Base-by-base conservation (phyloP, 192 early-diverging fungal genomes). In the Backusella luteola region DNA sequence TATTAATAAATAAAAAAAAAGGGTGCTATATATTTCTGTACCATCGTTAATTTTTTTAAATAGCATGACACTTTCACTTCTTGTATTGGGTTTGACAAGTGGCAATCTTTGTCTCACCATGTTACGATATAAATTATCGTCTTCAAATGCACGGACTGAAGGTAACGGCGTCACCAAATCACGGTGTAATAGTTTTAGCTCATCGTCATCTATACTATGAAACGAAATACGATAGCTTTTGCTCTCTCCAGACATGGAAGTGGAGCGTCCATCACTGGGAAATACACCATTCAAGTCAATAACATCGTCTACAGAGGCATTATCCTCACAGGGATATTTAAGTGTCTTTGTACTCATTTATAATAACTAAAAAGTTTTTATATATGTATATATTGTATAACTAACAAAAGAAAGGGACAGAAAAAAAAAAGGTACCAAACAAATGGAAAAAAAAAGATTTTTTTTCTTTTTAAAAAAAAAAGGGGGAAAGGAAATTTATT, bases 61-160 rank as follows among this genome's bases (percentile, higher is more conserved):
- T 66, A 75, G 36, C 74, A 68, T 75, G 41, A 75, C 74, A 75
- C 74, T 75, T 42, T 75, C 74, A 67, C 63, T 67, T 67, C 74
- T 66, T 15, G 73, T 35, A 44, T 21, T 29, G 14, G 70, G 70
- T 71, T 39, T 70, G 39, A 26, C 35, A 26, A 38, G 69, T 23
- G 36, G 23, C 6, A 26, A 26, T 42, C 39, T 70, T 38, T 70
- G 69, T n/a, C 52, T 52, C 15, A 38, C 19, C 36, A 66, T 74
- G 21, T 34, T 74, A 39, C 56, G 73, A 12, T 59, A n/a, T 32
- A 39, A 41, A 63, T 23, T 32, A 34, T 66, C 38, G 34, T 75
- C 38, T 32, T 66, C 66, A 67, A 34, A 44, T n/a, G 36, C 39
- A 17, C 34, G 39, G 41, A 66, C 63, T 6, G 74, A 75, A n/a